These are phyloP conservation scores for Aspergillus hancockii DNA, from an alignment of 495 filamentous ascomycete species.

Conservation along the genomic window DNA sequence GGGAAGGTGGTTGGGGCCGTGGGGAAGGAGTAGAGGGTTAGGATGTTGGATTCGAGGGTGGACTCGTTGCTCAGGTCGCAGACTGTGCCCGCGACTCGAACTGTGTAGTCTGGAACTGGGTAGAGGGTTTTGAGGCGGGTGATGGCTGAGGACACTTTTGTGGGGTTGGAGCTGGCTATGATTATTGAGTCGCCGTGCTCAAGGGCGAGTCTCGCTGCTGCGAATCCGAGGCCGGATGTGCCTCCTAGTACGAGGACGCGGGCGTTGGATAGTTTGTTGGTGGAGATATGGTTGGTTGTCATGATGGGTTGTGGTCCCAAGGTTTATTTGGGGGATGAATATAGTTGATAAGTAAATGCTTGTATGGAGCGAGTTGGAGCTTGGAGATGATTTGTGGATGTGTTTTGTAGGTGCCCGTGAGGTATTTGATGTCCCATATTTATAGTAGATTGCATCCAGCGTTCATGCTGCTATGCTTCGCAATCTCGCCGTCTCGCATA, in stretches of 20 bases:
- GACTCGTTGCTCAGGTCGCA: constrained; percentile 50
- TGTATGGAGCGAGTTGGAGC: no score
- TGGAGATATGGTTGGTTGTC: background rate
- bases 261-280: constrained; percentile 21
- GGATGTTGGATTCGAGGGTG: constrained; percentile 46
- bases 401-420: no score
- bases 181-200: constrained; percentile 52
- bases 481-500: no score
- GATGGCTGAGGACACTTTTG: constrained; percentile 41
- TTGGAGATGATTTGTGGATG: no score
- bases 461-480: no score
- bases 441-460: no score
- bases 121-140: constrained; percentile 34
- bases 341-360: no score
- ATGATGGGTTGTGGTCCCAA: background rate
- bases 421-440: no score
- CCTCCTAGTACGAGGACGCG: constrained; percentile 57
- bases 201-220: constrained; percentile 52
- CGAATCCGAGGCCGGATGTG: constrained; percentile 56
- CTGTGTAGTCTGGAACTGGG: constrained; percentile 21
- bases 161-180: constrained; percentile 53
- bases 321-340: no score
- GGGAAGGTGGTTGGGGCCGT: constrained; percentile 4
- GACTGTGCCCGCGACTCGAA: constrained; percentile 40
- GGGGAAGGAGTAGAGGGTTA: constrained; percentile 42